Percentiles rank a stretch among this genome's conserved stretches.
Evolutionary conservation across 2,329 filamentous ascomycete species (phyloP).

Genomic region (Colletotrichum tabaci): DNA sequence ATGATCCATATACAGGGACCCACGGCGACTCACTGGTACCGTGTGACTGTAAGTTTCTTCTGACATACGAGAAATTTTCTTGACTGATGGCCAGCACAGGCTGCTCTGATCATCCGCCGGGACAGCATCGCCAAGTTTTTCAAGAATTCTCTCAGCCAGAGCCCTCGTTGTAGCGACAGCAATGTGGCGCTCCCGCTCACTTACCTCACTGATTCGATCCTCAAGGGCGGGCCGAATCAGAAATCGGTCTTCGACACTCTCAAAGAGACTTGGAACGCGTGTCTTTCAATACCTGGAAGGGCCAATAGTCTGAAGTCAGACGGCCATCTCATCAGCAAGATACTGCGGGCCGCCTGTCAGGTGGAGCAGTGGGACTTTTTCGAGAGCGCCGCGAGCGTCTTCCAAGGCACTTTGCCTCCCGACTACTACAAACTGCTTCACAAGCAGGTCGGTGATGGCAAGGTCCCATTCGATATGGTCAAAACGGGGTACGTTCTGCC

Average conservation of each 20-base stretch:
- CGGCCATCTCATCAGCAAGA: neutral
- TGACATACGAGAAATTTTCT: neutral
- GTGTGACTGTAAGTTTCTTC: neutral
- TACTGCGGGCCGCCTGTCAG: slow-evolving; percentile 1
- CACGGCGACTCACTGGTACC: slow-evolving; percentile 47
- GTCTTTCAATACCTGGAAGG: too few species aligned
- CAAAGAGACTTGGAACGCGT: slow-evolving; percentile 6
- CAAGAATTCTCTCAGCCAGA: neutral
- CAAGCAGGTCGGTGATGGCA: slow-evolving; percentile 5
- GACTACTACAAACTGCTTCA: slow-evolving; percentile 1
- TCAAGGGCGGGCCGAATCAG: neutral
- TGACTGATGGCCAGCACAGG: neutral
- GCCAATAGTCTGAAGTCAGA: neutral
- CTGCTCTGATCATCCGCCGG: slow-evolving; percentile 15
- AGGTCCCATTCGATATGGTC: slow-evolving; percentile 1
- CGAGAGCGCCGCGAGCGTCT: neutral
- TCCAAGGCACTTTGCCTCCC: neutral
- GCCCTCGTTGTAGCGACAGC: neutral
- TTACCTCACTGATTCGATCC: slow-evolving; percentile 1
- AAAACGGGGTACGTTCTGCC: slow-evolving; percentile 19
- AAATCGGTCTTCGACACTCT: slow-evolving; percentile 1
- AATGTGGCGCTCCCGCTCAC: neutral
- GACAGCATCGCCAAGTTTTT: neutral
- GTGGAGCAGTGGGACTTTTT: slow-evolving; percentile 15
- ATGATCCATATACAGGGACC: slow-evolving; percentile 35